Base-by-base conservation (phyloP, 2,329 filamentous ascomycete genomes). In the Tympanopsis confertula region DNA sequence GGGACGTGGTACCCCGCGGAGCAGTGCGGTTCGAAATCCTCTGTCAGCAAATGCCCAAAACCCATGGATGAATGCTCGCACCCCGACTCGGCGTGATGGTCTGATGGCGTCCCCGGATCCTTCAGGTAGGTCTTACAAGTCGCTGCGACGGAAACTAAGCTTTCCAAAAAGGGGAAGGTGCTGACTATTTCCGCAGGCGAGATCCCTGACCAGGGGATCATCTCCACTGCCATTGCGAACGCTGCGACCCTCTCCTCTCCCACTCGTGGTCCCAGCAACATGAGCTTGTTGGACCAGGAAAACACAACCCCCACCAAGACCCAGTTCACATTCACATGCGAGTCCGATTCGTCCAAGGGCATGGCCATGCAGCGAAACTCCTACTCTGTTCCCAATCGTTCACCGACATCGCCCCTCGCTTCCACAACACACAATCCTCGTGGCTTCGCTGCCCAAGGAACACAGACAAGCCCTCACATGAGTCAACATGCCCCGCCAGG, bases 311-410 rank as follows among this genome's bases (percentile, higher is more conserved):
- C 84, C 4, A 74, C 81, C 4, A 86, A 87, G 40, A 82, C 84
- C 0, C 86, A 95, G 49, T 98, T 98, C 56, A 98, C 91, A 7
- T 98, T 98, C 54, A 94, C 86, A 12, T 95, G 87, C 58, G 85
- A 93, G 50, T 89, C 88, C 7, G 30, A 33, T 33, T 33, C 30
- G 10, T 33, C 1, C 86, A 91, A 53, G 86, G 87, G 26, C 80
- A 85, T 1, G 86, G 82, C 41, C 78, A 82, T 39, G 30, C 30
- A 33, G 15, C 65, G 69, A 42, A 66, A 62, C 44, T 35, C 53
- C 57, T 5, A 35, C 48, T 4, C 48, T 48, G 22, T 39, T 49
- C 44, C 55, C 36, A 56, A 62, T 52, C 46, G 51, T 19, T 54
- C 52, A 5, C 50, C 52, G 13, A 48, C 48, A 15, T 50, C 52